Evolutionary conservation across 2,329 filamentous ascomycete species (phyloP).

Genomic region (Herpotrichia juniperi): DNA sequence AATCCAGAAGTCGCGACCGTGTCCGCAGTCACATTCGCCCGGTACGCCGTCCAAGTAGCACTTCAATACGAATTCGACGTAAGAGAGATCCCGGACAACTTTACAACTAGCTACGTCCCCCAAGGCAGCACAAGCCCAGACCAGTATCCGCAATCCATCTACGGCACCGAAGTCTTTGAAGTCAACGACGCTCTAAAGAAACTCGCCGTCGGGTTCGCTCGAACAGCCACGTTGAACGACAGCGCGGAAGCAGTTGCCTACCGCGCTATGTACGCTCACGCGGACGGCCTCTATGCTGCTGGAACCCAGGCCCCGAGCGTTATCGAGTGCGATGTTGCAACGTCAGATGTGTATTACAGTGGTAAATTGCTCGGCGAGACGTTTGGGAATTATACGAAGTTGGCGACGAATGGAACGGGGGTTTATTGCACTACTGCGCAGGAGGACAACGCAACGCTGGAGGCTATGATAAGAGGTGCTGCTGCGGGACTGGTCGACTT

Average conservation of each 20-base stretch:
- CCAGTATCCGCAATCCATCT: slow-evolving; percentile 46
- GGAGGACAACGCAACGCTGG: slow-evolving; percentile 46
- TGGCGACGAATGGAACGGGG: slow-evolving; percentile 44
- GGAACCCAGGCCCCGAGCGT: slow-evolving; percentile 31
- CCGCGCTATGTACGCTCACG: slow-evolving; percentile 41
- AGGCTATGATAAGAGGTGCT: slow-evolving; percentile 37
- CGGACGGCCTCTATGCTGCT: slow-evolving; percentile 26
- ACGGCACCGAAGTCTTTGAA: slow-evolving; percentile 50
- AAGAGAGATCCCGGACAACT: slow-evolving; percentile 70
- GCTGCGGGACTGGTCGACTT: slow-evolving; percentile 37
- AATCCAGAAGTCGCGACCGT: slow-evolving; percentile 72
- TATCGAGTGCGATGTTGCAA: slow-evolving; percentile 38
- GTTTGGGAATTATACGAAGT: slow-evolving; percentile 33
- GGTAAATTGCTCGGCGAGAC: slow-evolving; percentile 33
- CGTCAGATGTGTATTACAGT: slow-evolving; percentile 36
- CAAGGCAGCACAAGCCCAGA: slow-evolving; percentile 55
- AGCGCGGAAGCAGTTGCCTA: slow-evolving; percentile 43
- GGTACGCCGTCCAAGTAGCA: slow-evolving; percentile 75
- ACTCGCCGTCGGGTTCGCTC: slow-evolving; percentile 32
- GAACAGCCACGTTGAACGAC: slow-evolving; percentile 45
- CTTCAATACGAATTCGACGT: slow-evolving; percentile 78
- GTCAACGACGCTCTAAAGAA: slow-evolving; percentile 37
- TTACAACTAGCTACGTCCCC: slow-evolving; percentile 71
- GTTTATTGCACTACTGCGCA: slow-evolving; percentile 43
- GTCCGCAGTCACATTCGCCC: slow-evolving; percentile 69